Base-by-base conservation (phyloP, 768 basidiomycete species). In the Asterophora parasitica region DNA sequence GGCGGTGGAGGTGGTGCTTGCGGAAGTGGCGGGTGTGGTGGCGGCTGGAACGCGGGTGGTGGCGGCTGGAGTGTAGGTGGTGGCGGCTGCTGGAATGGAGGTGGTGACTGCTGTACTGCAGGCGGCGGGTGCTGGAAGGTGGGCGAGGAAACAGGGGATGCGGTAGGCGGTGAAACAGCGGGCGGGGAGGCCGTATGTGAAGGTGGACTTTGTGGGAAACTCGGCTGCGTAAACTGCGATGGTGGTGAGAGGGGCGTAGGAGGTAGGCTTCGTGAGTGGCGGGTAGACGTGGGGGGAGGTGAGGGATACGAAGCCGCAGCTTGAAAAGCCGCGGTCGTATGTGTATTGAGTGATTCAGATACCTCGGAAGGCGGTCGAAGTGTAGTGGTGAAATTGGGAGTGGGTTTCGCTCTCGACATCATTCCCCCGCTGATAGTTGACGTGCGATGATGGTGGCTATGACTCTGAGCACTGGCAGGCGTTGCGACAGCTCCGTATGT, bases 321-420 rank as follows among this genome's bases (percentile, higher is more conserved):
- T 19, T 48, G 49, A 13, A 40, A 33, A 16, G 41, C 10, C 2
- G 46, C 41, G 8, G 45, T 47, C 4, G 53, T 38, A 7, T 46
- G 19, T 9, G 32, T 15, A 1, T 16, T 51, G 4, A 17, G 40
- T 13, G 12, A 15, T 31, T 12, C 3, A 23, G 49, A 26, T 11
- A 20, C n/a, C 26, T 41, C 32, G 17, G 38, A 13, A 17, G 53
- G 45, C 15, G 53, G 49, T 11, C 53, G 53, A 19, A 48, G 43
- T 30, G 51, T 52, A 19, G 48, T 49, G 3, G 35, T 28, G 3
- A 52, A n/a, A 12, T 20, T 39, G 7, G 45, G 49, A 17, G 36
- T 36, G 13, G 23, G 46, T 33, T 47, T 44, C 2, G 45, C 39
- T 20, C 30, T 50, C 13, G 49, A 35, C 28, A 38, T 46, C 10